Evolutionary conservation across 106 monocot species (phyloP), one percentile per base, ranked within the genome.

Genomic region (Phalaenopsis equestris): DNA sequence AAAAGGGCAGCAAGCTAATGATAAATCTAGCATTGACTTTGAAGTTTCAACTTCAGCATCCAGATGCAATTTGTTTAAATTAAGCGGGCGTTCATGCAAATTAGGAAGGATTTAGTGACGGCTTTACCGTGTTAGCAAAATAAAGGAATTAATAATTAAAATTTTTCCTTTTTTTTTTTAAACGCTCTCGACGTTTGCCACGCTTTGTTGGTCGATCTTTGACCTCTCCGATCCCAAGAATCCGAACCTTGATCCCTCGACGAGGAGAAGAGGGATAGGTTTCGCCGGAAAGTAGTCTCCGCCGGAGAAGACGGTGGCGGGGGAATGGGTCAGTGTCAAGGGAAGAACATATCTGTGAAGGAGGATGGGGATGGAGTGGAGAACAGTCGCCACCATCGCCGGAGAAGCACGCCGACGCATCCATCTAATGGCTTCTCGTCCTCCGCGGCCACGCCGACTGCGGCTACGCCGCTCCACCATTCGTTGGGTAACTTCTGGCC

Each of bases 251-350:
- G 42, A 76, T 42, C 48, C 49, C 21, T 52, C 46, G 12, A 19
- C 48, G 21, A 30, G 42, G 14, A 74, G 8, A 49, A 30, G 49
- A 49, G 23, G 75, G 48, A 76, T 5, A 41, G 76, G 24, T 47
- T 24, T 76, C 49, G 16, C 24, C 76, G 9, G 49, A 48, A 24
- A 52, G 52, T 1, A 49, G 21, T 24, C 47, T 24, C 75, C 75
- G 75, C 9, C 46, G 75, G n/a, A 9, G 75, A 39, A 75, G 75
- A 23, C 24, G 76, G 76, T 18, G 76, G 76, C 49, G 23, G 14
- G 36, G 48, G 18, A 6, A 84, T 84, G 84, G 84, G 84, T 12
- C 76, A 68, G 80, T 84, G 84, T 70, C 68, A 80, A 2, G 84
- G 80, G 75, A 84, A 84, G 84, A 68, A 68, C 77, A 77, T 80